phyloP scores from a whole-genome alignment of 306 rosid species.

The Malus orientalis region DNA sequence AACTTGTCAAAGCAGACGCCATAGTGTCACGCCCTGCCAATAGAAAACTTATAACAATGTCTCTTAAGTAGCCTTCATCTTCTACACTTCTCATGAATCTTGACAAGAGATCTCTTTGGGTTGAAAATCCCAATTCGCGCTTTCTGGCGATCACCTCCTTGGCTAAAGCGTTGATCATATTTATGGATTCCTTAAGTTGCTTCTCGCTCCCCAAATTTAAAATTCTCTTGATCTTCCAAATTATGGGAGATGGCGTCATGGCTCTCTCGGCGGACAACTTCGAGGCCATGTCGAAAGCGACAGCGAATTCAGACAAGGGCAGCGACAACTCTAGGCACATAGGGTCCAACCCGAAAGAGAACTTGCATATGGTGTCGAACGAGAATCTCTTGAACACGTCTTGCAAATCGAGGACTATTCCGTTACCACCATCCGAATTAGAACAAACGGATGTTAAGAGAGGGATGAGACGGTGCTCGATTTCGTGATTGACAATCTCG shows the following conservation, averaged over 20 bases:
- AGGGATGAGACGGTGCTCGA: slow-evolving; percentile 48
- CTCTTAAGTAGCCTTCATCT: slow-evolving; percentile 61
- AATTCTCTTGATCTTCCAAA: slow-evolving; percentile 68
- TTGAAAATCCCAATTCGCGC: slow-evolving; percentile 29
- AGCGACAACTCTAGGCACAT: slow-evolving; percentile 48
- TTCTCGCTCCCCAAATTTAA: slow-evolving; percentile 60
- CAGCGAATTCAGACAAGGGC: slow-evolving; percentile 57
- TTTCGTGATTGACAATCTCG: slow-evolving; percentile 53
- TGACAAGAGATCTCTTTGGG: slow-evolving; percentile 56
- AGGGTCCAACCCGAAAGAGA: slow-evolving; percentile 79
- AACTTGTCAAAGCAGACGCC: slow-evolving; percentile 69
- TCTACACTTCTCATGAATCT: slow-evolving; percentile 51
- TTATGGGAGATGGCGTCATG: slow-evolving; percentile 48
- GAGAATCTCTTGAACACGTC: slow-evolving; percentile 66
- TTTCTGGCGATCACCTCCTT: slow-evolving; percentile 50
- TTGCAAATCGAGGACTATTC: slow-evolving; percentile 46
- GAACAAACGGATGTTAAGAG: slow-evolving; percentile 18
- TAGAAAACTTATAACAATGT: slow-evolving; percentile 64
- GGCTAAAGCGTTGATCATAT: slow-evolving; percentile 44
- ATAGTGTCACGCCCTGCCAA: slow-evolving; percentile 85
- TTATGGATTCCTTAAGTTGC: slow-evolving; percentile 32
- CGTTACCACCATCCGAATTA: background rate
- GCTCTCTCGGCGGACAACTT: slow-evolving; percentile 74
- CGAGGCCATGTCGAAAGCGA: slow-evolving; percentile 63
- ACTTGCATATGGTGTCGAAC: slow-evolving; percentile 54